These are phyloP conservation scores for Zygnema cylindricum DNA, from an alignment of 139 green algal genomes.

Conservation along the genomic window DNA sequence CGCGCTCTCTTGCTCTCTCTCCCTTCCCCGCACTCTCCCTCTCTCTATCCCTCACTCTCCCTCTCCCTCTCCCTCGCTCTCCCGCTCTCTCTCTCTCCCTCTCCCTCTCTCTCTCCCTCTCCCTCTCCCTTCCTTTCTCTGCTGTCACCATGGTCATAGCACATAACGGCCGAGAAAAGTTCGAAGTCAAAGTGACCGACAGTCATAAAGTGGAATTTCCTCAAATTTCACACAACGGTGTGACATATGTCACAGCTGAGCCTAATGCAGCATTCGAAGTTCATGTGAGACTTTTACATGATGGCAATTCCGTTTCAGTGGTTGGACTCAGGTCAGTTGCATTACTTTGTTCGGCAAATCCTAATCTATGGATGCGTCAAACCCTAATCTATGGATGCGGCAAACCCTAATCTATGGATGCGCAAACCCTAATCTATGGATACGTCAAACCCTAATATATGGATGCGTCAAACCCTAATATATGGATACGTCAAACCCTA, in stretches of 20 bases:
- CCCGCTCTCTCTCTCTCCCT: not conserved
- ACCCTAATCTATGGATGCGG: no score
- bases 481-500: no score
- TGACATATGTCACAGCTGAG: not conserved
- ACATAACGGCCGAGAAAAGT: no score
- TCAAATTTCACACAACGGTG: not conserved
- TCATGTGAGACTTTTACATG: conserved; percentile 13
- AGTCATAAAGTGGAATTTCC: not conserved
- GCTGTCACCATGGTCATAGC: not conserved
- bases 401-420: no score
- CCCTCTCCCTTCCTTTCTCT: not conserved
- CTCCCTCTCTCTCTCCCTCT: not conserved
- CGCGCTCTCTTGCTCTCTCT: no score
- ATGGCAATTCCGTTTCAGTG: not conserved
- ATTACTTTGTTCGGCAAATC: no score
- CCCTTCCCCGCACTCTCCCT: not conserved
- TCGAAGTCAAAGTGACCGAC: no score
- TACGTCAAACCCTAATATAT: no score
- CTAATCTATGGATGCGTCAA: no score
- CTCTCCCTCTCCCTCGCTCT: not conserved
- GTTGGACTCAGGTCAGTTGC: no score
- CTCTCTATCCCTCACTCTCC: conserved; percentile 30
- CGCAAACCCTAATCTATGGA: no score
- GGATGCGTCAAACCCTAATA: no score
- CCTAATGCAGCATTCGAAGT: conserved; percentile 40